Evolutionary conservation across 208 protist genomes (phyloP).

Genomic region (Crithidia acanthocephali): DNA sequence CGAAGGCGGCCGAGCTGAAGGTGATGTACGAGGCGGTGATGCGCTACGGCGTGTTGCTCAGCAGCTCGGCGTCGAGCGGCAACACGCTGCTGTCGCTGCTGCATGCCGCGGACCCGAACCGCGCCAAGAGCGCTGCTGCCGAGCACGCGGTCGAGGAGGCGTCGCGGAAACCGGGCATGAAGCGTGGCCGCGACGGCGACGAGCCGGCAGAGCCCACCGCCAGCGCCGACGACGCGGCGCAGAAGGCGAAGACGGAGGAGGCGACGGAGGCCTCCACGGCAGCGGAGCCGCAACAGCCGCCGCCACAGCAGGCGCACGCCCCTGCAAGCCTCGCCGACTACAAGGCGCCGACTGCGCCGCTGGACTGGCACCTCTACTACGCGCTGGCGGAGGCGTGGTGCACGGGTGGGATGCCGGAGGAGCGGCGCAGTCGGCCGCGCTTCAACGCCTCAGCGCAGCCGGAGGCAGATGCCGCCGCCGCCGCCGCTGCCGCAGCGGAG

Average conservation of each 20-base stretch:
- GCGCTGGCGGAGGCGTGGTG: constrained; percentile 66
- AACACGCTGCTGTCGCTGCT: constrained; percentile 63
- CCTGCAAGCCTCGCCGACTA: constrained; percentile 39
- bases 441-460: constrained; percentile 24
- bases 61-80: constrained; percentile 52
- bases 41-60: constrained; percentile 55
- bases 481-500: constrained; percentile 16
- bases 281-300: no score
- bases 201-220: constrained; percentile 16
- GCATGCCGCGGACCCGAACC: constrained; percentile 52
- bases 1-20: constrained; percentile 60
- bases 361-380: constrained; percentile 71
- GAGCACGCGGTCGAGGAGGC: constrained; percentile 26
- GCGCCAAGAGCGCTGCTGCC: constrained; percentile 22
- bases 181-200: constrained; percentile 44
- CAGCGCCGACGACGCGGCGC: constrained; percentile 11
- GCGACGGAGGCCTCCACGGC: neutral
- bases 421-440: constrained; percentile 16
- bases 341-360: constrained; percentile 32
- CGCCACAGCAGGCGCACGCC: constrained; percentile 6
- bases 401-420: constrained; percentile 30
- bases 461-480: constrained; percentile 21
- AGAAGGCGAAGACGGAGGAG: constrained; percentile 33
- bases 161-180: constrained; percentile 29
- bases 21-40: constrained; percentile 62